phyloP scores from a whole-genome alignment of 2,329 filamentous ascomycete genomes.

The Cadophora malorum region DNA sequence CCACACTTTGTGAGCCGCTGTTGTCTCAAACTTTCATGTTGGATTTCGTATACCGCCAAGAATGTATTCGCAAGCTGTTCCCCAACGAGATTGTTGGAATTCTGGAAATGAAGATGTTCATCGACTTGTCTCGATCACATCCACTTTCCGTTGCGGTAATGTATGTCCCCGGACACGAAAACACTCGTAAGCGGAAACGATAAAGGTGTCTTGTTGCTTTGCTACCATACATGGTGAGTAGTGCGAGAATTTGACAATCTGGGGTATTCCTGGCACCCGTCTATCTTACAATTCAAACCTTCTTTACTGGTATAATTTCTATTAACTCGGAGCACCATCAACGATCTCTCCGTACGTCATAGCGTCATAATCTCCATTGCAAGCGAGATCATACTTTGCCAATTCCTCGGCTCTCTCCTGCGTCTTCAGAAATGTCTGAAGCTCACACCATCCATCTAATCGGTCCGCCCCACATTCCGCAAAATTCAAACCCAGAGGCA shows the following conservation, averaged over 20 bases:
- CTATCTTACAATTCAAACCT: neutral
- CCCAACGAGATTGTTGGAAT: neutral
- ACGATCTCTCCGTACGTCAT: slow-evolving; percentile 56
- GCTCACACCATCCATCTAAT: slow-evolving; percentile 79
- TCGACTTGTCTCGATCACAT: neutral
- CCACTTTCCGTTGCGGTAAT: neutral
- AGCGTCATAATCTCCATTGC: slow-evolving; percentile 63
- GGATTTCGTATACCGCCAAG: neutral
- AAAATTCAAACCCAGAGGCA: slow-evolving; percentile 72
- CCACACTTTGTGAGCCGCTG: neutral
- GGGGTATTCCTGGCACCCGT: neutral
- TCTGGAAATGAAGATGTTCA: neutral
- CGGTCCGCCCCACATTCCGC: slow-evolving; percentile 65
- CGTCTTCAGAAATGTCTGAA: slow-evolving; percentile 69
- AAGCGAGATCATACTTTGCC: slow-evolving; percentile 69
- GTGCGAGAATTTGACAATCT: neutral
- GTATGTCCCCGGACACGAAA: neutral
- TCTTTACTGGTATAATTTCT: neutral
- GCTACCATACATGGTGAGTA: neutral
- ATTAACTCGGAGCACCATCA: slow-evolving; percentile 51
- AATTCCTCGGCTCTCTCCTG: slow-evolving; percentile 63
- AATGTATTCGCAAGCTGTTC: slow-evolving; percentile 7
- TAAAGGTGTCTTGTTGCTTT: neutral
- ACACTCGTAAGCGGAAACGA: neutral
- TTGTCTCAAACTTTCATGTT: neutral